These are phyloP conservation scores for Populus davidiana DNA, from an alignment of 345 rosid genomes.

Conservation along the genomic window DNA sequence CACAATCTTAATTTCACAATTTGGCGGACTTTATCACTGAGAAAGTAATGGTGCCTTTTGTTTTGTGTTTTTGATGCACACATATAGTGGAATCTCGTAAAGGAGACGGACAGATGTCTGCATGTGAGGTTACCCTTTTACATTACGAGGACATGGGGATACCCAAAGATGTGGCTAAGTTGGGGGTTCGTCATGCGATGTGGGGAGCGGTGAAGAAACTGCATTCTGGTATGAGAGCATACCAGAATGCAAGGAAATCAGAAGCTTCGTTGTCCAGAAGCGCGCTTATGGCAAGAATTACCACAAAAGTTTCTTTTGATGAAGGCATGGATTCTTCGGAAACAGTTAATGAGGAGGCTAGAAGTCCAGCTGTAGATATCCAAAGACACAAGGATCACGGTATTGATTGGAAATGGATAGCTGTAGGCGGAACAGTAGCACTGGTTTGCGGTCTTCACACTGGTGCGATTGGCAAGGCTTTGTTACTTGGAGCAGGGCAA, in stretches of 20 bases:
- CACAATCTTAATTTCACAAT: neutral
- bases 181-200: constrained; percentile 94
- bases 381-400: constrained; percentile 45
- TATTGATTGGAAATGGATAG: constrained; percentile 90
- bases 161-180: constrained; percentile 93
- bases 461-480: constrained; percentile 65
- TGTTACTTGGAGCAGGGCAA: constrained; percentile 78
- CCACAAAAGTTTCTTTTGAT: constrained; percentile 53
- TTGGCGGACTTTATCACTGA: neutral
- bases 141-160: constrained; percentile 98
- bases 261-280: constrained; percentile 61
- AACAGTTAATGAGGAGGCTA: constrained; percentile 35
- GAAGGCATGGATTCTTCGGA: constrained; percentile 42
- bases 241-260: constrained; percentile 67
- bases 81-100: constrained; percentile 79
- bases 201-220: constrained; percentile 95
- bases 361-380: constrained; percentile 9
- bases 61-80: constrained; percentile 2
- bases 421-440: constrained; percentile 74
- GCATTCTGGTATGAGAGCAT: constrained; percentile 77
- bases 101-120: constrained; percentile 75
- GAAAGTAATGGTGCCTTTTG: neutral
- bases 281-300: constrained; percentile 64
- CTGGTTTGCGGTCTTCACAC: constrained; percentile 70
- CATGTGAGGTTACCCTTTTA: constrained; percentile 83